Evolutionary conservation across 2,329 filamentous ascomycete genomes (phyloP), one percentile per base, ranked within the genome.

Genomic region (Pestalotiopsis fici): DNA sequence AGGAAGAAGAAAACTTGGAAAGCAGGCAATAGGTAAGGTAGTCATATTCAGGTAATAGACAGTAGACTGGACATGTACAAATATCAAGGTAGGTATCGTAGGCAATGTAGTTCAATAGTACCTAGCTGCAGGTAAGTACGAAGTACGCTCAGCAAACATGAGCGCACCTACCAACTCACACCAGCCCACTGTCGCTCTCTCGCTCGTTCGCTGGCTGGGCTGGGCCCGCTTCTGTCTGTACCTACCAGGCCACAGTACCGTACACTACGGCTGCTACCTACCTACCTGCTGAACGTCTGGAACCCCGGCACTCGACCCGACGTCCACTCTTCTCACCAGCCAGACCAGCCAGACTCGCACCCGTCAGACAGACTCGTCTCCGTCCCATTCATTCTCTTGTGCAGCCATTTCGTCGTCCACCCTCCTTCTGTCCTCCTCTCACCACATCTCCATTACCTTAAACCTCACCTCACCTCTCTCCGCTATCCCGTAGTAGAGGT

Each of bases 401-500:
- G n/a, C 50, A 21, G 21, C 63, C 50, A 59, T 57, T 47, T 43
- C 63, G 25, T 35, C 31, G 31, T 35, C 31, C 56, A 50, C 63
- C 63, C 37, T 28, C 54, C 35, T 39, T 35, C 37, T 21, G 13
- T 35, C 39, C 39, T 56, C 39, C 25, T 50, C 43, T 64, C 67
- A 67, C 57, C 67, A 59, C 62, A 56, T 61, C 66, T 59, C 31
- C 31, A 65, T 21, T 55, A 66, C 64, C 28, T 66, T 56, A 37
- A 50, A 50, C 43, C 43, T n/a, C 18, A 27, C 64, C 28, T 39
- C 25, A 37, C 37, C 3, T 43, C 68, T 64, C 64, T 57, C 63
- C 64, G 56, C 67, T 65, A 60, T 57, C 50, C 64, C 37, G 31
- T 50, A 65, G 47, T 39, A 65, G 66, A 63, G 47, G 57, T 68